Percentiles rank a stretch among this genome's conserved stretches.
Conservation (phyloP, 805 yeast genomes). For the Wickerhamiella sorbophila region DNA sequence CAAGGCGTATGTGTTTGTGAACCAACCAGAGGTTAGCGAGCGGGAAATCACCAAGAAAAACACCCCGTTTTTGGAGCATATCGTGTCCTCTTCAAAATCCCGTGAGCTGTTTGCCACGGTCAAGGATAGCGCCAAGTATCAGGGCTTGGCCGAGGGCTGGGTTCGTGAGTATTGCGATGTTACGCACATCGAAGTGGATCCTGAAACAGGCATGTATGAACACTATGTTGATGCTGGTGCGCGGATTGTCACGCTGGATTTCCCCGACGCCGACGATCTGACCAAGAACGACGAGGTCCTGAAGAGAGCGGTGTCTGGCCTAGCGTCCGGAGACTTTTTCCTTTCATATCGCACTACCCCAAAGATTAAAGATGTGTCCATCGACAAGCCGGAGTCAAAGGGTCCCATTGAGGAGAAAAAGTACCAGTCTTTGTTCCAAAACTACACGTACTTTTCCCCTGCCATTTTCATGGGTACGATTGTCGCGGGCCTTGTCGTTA, state of each 20-base stretch:
- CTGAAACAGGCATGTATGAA: constrained; percentile 31
- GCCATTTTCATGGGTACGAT: constrained; percentile 68
- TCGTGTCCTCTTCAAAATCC: constrained; percentile 6
- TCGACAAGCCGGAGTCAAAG: constrained; percentile 2
- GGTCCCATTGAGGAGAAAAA: constrained; percentile 6
- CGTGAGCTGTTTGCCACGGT: constrained; percentile 11
- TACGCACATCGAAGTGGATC: constrained; percentile 28
- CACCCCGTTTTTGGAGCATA: constrained; percentile 18
- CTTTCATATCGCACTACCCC: constrained; percentile 25
- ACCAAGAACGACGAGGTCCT: constrained; percentile 17
- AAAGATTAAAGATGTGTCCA: constrained; percentile 1
- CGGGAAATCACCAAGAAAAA: constrained; percentile 27
- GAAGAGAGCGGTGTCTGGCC: constrained; percentile 19
- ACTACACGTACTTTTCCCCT: constrained; percentile 59
- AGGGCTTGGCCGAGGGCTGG: constrained; percentile 4
- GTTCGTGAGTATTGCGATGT: constrained; percentile 38
- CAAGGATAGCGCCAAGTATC: constrained; percentile 6
- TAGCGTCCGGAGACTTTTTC: constrained; percentile 25
- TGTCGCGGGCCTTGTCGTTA: constrained; percentile 46
- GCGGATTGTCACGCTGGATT: constrained; percentile 46
- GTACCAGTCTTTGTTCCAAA: constrained; percentile 35
- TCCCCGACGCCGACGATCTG: constrained; percentile 26
- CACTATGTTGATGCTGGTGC: constrained; percentile 50
- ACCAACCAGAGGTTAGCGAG: constrained; percentile 38
- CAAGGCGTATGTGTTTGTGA: constrained; percentile 42